Evolutionary conservation across 2,329 filamentous ascomycete species (phyloP), one percentile per base, ranked within the genome.

Genomic region (Parastagonospora nodorum): DNA sequence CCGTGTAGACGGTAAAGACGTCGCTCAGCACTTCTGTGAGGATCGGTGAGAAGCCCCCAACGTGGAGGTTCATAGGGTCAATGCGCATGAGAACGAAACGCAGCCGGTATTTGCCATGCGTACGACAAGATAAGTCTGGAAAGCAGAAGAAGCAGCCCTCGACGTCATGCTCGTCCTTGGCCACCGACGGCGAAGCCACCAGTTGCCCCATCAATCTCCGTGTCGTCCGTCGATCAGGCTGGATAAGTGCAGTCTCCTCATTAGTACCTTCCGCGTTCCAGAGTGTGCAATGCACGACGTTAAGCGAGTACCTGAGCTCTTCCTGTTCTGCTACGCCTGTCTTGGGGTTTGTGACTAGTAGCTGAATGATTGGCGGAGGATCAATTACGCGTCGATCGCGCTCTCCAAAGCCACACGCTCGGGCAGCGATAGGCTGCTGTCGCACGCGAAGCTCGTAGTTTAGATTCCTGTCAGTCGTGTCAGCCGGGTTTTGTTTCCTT

Each of bases 111-210:
- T 79, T 78, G 15, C 90, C 90, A 1, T 89, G 86, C 0, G 88
- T 92, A 30, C 90, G 84, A 68, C 89, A 91, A 4, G 88, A 92
- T 15, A 94, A 79, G 67, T 94, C 90, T 0, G 89, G 88, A 68
- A 94, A 94, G 69, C 88, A 90, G 73, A 93, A 94, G 78, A 93
- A 94, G 66, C 88, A 91, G 1, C 90, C 89, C 56, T 91, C 87
- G 16, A 83, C 74, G 45, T 85, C 84, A 45, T 85, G 79, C 64
- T 93, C 89, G 67, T 94, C 90, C 46, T 84, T 80, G 7, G 88
- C 89, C 5, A 89, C 84, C 59, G 91, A 92, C 0, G 89, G 87
- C 1, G 87, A 89, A 6, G 88, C 85, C 3, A 92, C 88, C 7
- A 91, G 76, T 7, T 88, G 89, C 14, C 90, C 90, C 88, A 93